Percentiles rank a stretch among this genome's conserved stretches.
Evolutionary conservation across 2,329 filamentous ascomycete genomes (phyloP).

Genomic region (Talaromyces sp.): DNA sequence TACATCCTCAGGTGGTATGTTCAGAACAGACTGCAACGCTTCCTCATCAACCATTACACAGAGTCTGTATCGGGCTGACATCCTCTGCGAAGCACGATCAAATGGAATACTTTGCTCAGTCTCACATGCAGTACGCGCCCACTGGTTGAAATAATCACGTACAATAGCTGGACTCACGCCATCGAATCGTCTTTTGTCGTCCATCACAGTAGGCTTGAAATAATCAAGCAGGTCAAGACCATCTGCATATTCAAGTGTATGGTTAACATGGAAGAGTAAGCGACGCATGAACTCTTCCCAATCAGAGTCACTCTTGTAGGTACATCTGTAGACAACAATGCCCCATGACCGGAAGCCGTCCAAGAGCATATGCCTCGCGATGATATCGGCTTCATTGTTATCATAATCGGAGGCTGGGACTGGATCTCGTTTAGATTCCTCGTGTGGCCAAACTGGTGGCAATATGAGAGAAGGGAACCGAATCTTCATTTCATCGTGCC

Average conservation of each 20-base stretch:
- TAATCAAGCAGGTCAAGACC: neutral
- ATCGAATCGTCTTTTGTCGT: neutral
- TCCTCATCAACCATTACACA: neutral
- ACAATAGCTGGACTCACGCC: neutral
- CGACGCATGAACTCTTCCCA: neutral
- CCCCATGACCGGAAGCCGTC: neutral
- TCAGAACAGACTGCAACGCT: neutral
- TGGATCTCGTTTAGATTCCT: neutral
- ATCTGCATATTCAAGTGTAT: neutral
- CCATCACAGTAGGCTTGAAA: neutral
- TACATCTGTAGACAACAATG: neutral
- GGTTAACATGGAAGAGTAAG: neutral
- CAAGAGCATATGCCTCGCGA: neutral
- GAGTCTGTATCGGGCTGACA: neutral
- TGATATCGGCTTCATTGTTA: neutral
- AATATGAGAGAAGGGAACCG: neutral
- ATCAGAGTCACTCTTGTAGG: neutral
- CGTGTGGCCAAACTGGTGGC: neutral
- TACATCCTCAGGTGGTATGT: neutral
- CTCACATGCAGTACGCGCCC: neutral
- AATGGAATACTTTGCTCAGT: neutral
- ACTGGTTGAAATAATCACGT: constrained; percentile 4
- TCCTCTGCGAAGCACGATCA: neutral
- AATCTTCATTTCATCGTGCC: neutral
- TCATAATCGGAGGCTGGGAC: neutral